Conservation (phyloP, 2,329 filamentous ascomycete species). For the Beauveria varroae region DNA sequence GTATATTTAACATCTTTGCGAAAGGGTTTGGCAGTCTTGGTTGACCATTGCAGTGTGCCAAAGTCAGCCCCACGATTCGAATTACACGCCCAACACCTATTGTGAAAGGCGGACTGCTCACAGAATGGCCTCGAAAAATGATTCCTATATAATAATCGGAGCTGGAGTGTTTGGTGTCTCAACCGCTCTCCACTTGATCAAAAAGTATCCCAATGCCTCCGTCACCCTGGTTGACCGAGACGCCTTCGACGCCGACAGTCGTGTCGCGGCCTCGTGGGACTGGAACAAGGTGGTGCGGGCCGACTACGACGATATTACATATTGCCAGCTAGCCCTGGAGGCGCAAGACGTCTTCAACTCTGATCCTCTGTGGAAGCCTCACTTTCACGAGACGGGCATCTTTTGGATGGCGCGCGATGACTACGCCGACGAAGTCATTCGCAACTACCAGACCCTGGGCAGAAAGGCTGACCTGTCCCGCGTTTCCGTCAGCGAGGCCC, state of each 20-base stretch:
- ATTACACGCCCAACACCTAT: not conserved
- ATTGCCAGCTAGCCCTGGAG: conserved; percentile 58
- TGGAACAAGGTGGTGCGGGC: conserved; percentile 67
- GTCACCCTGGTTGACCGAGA: conserved; percentile 53
- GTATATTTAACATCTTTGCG: not conserved
- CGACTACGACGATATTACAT: conserved; percentile 58
- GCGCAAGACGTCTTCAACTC: conserved; percentile 54
- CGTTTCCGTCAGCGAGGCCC: conserved; percentile 36
- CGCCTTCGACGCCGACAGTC: conserved; percentile 37
- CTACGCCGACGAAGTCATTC: conserved; percentile 42
- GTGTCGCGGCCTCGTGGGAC: conserved; percentile 60
- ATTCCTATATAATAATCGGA: conserved; percentile 52
- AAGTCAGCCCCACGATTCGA: not conserved
- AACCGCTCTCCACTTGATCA: conserved; percentile 55
- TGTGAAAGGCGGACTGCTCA: not conserved
- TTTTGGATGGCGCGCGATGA: conserved; percentile 47
- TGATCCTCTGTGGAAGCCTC: conserved; percentile 47
- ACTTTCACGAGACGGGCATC: conserved; percentile 54
- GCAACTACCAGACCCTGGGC: conserved; percentile 43
- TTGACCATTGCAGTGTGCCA: not conserved
- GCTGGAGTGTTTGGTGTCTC: conserved; percentile 59
- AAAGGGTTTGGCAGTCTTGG: not conserved
- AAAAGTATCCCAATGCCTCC: conserved; percentile 38
- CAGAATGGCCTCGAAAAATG: conserved; percentile 1
- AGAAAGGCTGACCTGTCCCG: conserved; percentile 33